Evolutionary conservation across 306 rosid species (phyloP).

Genomic region (Cajanus cajan): DNA sequence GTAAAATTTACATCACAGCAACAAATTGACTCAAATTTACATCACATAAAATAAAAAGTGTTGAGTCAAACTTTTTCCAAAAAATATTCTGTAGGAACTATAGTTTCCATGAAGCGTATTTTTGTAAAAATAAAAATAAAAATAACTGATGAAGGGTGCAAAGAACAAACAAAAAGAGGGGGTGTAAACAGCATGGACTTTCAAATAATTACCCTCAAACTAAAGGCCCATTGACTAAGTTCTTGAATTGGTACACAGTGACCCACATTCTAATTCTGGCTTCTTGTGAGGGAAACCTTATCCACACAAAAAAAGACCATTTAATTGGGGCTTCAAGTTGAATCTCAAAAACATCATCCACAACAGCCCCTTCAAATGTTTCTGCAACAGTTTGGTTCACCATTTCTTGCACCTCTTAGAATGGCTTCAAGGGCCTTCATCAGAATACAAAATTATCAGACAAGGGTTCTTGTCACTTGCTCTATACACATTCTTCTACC

Average conservation of each 20-base stretch:
- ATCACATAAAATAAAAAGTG: too few species aligned
- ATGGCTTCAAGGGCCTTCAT: background rate
- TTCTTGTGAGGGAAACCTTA: slow-evolving; percentile 26
- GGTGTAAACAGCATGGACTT: background rate
- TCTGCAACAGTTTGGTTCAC: background rate
- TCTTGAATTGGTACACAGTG: background rate
- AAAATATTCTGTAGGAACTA: too few species aligned
- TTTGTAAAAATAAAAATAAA: too few species aligned
- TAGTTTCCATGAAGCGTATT: too few species aligned
- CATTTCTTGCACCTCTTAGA: background rate
- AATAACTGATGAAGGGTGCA: too few species aligned
- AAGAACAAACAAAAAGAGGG: too few species aligned
- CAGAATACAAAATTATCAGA: background rate
- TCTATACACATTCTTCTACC: background rate
- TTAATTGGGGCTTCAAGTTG: background rate
- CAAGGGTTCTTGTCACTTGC: background rate
- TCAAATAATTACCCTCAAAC: background rate
- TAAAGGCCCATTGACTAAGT: background rate
- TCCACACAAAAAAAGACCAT: slow-evolving; percentile 13
- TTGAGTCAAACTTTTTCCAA: too few species aligned
- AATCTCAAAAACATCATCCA: slow-evolving; percentile 27
- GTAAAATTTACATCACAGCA: too few species aligned
- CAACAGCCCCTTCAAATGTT: background rate
- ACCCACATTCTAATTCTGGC: slow-evolving; percentile 18
- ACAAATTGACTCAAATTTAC: too few species aligned